Base-by-base conservation (phyloP, 2,329 filamentous ascomycete species). In the Talaromyces sp. region DNA sequence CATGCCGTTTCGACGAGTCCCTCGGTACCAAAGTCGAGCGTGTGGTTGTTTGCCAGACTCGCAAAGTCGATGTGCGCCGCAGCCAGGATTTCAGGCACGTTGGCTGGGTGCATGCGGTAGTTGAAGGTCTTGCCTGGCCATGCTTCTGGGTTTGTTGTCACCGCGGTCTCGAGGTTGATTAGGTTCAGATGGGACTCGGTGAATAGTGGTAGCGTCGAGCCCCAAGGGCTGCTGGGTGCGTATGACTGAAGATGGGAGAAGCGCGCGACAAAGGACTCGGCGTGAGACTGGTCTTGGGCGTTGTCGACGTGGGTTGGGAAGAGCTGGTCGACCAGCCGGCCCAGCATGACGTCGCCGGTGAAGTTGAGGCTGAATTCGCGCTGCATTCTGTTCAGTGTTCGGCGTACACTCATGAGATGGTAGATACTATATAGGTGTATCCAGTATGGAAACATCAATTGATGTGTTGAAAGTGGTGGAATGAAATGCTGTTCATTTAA, bases 261-360 rank as follows among this genome's bases (percentile, higher is more conserved):
- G 27, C 53, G 62, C 22, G 65, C 51, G 19, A 59, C 56, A 33
- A 72, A 69, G 25, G 53, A 53, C 2, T 62, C 32, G 44, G 68
- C 66, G 52, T 66, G 66, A 28, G 60, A 47, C 19, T 63, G 62
- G 52, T 76, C 71, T 25, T 63, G 55, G 13, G 68, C 62, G 55
- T 69, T 70, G 59, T 69, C 44, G 64, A 75, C 68, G 55, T 76
- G 73, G 3, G 65, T 65, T 17, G 72, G 71, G 60, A 74, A 71
- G 56, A 78, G 68, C 64, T 77, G 74, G 65, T 78, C 76, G 62
- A 78, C 67, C 10, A 78, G 73, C 3, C 76, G 74, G 51, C 72
- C 76, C 9, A 77, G 72, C 76, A 78, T 78, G n/a, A 77, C 71
- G 60, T 78, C 76, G 63, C 76, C 76, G 42, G 71, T 63, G 62